Conservation (phyloP, 208 protist species). For the Crithidia sp. region DNA sequence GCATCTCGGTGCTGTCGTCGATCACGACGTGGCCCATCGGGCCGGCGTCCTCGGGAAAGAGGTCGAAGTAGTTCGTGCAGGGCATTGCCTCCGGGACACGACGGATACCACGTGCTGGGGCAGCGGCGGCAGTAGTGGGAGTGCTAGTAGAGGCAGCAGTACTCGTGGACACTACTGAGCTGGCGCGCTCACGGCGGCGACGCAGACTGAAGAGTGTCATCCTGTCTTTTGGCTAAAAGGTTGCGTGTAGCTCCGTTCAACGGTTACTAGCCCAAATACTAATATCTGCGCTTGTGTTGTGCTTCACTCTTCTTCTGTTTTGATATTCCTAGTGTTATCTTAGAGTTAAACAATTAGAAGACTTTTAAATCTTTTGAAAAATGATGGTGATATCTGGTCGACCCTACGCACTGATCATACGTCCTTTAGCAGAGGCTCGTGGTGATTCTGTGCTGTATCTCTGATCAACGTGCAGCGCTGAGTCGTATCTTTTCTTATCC, state of each 20-base stretch:
- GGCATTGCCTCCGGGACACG: slow-evolving; percentile 2
- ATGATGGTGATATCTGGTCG: no score
- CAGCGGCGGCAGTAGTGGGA: background rate
- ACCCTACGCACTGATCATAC: no score
- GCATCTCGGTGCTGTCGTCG: slow-evolving; percentile 6
- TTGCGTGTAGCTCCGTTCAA: no score
- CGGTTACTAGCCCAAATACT: no score
- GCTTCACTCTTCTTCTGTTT: background rate
- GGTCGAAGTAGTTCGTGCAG: slow-evolving; percentile 12
- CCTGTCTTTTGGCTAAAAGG: background rate
- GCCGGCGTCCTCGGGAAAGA: slow-evolving; percentile 10
- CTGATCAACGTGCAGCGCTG: no score
- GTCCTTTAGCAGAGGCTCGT: no score
- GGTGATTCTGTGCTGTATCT: no score
- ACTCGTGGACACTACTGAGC: background rate
- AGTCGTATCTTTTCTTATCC: no score
- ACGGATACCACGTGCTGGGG: background rate
- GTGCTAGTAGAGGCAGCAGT: background rate
- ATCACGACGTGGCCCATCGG: slow-evolving; percentile 16
- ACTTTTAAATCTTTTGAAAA: no score
- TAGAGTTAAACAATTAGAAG: no score
- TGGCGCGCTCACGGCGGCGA: background rate
- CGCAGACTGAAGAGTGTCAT: background rate
- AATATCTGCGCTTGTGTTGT: no score
- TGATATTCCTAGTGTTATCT: background rate